phyloP scores from a whole-genome alignment of 2,329 filamentous ascomycete genomes.

The Davidsoniella virescens region DNA sequence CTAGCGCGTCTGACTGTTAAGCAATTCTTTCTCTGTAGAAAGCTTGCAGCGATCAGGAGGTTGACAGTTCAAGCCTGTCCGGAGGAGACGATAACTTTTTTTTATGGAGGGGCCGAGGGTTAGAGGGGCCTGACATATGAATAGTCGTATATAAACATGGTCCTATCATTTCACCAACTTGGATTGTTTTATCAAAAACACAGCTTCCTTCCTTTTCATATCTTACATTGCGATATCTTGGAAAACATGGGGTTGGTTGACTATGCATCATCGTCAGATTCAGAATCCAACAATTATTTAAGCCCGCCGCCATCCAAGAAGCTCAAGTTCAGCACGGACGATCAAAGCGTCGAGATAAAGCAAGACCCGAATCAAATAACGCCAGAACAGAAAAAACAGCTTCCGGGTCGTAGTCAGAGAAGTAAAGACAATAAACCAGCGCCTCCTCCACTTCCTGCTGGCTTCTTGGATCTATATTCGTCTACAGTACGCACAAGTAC shows the following conservation, averaged over 20 bases:
- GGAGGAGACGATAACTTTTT: too few species aligned
- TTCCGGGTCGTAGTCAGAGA: too few species aligned
- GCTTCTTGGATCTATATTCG: slow-evolving; percentile 84
- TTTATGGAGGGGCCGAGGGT: too few species aligned
- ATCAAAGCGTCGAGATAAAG: too few species aligned
- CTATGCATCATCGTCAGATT: slow-evolving; percentile 27
- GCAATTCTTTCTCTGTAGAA: neutral
- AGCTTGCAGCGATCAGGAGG: too few species aligned
- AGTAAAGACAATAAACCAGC: neutral
- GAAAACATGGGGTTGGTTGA: slow-evolving; percentile 41
- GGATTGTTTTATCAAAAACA: neutral
- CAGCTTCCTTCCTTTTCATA: neutral
- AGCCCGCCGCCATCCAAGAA: slow-evolving; percentile 6
- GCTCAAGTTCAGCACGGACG: slow-evolving; percentile 4
- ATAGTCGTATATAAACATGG: too few species aligned
- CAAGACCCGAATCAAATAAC: too few species aligned
- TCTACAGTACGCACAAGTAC: slow-evolving; percentile 62
- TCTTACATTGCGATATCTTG: neutral
- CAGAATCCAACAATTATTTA: slow-evolving; percentile 1
- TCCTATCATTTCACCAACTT: too few species aligned
- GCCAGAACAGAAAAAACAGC: neutral
- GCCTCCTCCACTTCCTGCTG: slow-evolving; percentile 52
- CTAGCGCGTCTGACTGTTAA: slow-evolving; percentile 46
- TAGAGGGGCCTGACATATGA: too few species aligned
- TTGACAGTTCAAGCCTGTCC: too few species aligned